A percentile compares a stretch with the other conserved stretches of the same genome.
Conservation (phyloP, 345 rosid species). For the Psidium guajava region DNA sequence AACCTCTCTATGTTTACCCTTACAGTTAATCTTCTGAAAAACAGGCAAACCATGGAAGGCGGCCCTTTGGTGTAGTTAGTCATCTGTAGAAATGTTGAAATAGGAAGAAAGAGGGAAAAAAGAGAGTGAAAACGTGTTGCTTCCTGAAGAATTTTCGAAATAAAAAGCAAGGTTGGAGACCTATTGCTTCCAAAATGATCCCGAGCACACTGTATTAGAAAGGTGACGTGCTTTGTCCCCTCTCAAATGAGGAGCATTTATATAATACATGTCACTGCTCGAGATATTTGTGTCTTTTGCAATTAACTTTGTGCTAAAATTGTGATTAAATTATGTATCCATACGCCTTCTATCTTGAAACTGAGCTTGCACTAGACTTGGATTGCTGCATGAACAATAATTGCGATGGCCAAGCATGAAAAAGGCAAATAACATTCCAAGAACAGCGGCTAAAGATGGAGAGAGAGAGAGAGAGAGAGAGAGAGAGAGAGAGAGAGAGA, state of each 20-base stretch:
- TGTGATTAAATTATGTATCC: background rate
- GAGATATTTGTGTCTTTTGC: background rate
- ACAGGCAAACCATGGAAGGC: background rate
- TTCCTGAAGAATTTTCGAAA: background rate
- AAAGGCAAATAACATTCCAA: background rate
- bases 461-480: background rate
- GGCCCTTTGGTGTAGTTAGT: background rate
- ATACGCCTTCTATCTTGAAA: background rate
- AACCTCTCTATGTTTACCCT: background rate
- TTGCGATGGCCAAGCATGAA: background rate
- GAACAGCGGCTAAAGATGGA: background rate
- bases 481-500: background rate
- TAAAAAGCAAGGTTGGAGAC: background rate
- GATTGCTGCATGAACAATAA: background rate
- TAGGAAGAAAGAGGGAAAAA: background rate
- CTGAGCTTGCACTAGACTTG: background rate
- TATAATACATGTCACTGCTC: background rate
- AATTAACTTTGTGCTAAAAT: background rate
- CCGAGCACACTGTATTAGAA: background rate
- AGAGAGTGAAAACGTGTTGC: background rate
- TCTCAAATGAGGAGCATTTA: background rate
- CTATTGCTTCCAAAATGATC: background rate
- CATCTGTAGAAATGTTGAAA: background rate
- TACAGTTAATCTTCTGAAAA: background rate
- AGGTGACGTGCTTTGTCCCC: background rate